Base-by-base conservation (phyloP, 768 basidiomycete genomes). In the Leccinum longicurvipes region DNA sequence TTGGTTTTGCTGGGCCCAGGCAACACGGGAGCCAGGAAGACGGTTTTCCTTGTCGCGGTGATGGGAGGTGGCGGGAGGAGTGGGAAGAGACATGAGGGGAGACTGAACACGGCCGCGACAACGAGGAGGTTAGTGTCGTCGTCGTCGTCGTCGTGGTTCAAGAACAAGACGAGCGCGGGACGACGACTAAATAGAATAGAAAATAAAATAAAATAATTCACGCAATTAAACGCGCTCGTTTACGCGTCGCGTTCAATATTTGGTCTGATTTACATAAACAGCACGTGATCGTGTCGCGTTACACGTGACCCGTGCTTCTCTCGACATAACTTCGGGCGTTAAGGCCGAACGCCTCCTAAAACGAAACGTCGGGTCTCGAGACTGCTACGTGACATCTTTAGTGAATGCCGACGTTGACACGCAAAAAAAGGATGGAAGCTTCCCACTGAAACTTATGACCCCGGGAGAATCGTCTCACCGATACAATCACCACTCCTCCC, bases 51-150 rank as follows among this genome's bases (percentile, higher is more conserved):
- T 85, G 66, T 84, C 80, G 24, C 61, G 63, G 51, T 83, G 84
- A 8, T 84, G 84, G 6, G 79, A 75, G 5, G 85, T 79, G 53
- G 73, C 73, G 5, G 86, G 86, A 11, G 87, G 87, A 0, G 86
- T 87, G 6, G 77, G 78, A 24, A 88, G 78, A 76, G 82, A 83
- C 63, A 68, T 64, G 55, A 49, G 23, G 28, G 2, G 2, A 15
- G n/a, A 2, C 14, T 24, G 45, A 54, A 53, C 56, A 58, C 53
- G 51, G 50, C 58, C 63, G 58, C 57, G 54, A 62, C 56, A 39
- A 56, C 42, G 15, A 44, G 21, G 29, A 44, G 24, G 17, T 45
- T 44, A 34, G 14, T 49, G 48, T 50, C 25, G 23, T 3, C 3
- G 54, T 51, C 29, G 63, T 62, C 24, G 44, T 44, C 55, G 70